A percentile compares a stretch with the other conserved stretches of the same genome.
Evolutionary conservation across 2,329 filamentous ascomycete species (phyloP).

Genomic region (Arthrobotrys entomopaga): DNA sequence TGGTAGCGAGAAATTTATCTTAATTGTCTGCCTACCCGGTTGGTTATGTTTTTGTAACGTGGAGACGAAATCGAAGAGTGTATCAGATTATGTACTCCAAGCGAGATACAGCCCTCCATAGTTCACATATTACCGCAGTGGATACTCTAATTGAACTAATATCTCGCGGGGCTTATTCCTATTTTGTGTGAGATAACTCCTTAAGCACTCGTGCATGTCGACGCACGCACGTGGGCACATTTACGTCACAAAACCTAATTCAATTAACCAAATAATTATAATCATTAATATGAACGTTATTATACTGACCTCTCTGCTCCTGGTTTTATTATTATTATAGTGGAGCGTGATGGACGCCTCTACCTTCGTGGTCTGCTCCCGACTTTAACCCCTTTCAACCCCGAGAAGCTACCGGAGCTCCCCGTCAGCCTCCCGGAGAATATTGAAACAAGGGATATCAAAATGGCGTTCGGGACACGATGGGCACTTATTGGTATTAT

Average conservation of each 20-base stretch:
- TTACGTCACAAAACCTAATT: not conserved
- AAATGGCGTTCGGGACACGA: constrained; percentile 40
- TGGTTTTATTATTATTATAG: not conserved
- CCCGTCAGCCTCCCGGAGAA: constrained; percentile 15
- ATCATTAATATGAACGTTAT: constrained; percentile 6
- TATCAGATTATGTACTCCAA: constrained; percentile 5
- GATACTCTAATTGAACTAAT: too few relatives aligned
- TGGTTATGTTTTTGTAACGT: not conserved
- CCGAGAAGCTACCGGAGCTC: constrained; percentile 10
- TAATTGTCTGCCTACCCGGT: constrained; percentile 1
- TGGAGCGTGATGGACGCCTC: constrained; percentile 37
- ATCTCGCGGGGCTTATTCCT: too few relatives aligned
- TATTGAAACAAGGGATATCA: constrained; percentile 6
- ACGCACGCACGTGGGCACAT: not conserved
- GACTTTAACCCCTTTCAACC: constrained; percentile 1
- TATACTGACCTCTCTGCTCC: constrained; percentile 16
- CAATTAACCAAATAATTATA: not conserved
- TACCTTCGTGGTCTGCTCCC: constrained; percentile 42
- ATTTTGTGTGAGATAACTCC: too few relatives aligned
- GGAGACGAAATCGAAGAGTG: constrained; percentile 7
- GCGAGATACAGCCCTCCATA: not conserved
- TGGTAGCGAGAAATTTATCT: not conserved
- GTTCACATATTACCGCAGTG: not conserved
- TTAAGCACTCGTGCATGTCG: not conserved
- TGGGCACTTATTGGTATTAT: constrained; percentile 38